Conservation (phyloP, 495 filamentous ascomycete species). For the Penicillium simplicissimum region DNA sequence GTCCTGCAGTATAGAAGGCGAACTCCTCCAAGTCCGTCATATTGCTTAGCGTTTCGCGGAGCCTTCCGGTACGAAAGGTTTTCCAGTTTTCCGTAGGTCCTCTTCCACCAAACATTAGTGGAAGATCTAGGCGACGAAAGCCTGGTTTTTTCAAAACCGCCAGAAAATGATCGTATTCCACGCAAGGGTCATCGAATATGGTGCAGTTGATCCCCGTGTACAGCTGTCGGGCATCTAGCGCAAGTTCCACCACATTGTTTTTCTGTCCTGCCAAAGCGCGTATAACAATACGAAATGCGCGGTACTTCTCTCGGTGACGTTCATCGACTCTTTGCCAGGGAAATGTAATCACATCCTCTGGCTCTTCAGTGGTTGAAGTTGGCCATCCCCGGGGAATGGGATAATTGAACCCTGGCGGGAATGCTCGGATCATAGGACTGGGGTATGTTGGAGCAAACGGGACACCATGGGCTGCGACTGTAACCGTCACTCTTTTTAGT, state of each 20-base stretch:
- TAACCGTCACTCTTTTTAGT: slow-evolving; percentile 11
- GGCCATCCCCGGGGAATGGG: slow-evolving; percentile 28
- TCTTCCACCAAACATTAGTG: slow-evolving; percentile 8
- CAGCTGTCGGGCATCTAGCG: slow-evolving; percentile 15
- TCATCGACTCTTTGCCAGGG: neutral
- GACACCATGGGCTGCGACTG: neutral
- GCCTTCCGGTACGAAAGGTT: slow-evolving; percentile 13
- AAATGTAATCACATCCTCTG: neutral
- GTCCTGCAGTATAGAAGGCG: slow-evolving; percentile 9
- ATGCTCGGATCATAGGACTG: slow-evolving; percentile 34
- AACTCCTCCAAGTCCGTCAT: slow-evolving; percentile 18
- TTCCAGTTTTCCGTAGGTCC: slow-evolving; percentile 8
- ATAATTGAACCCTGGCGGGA: slow-evolving; percentile 31
- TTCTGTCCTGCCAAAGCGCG: slow-evolving; percentile 16
- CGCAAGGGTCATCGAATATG: slow-evolving; percentile 19
- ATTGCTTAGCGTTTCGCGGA: slow-evolving; percentile 10
- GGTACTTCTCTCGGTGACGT: slow-evolving; percentile 16
- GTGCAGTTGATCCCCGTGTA: slow-evolving; percentile 20
- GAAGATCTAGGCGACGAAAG: slow-evolving; percentile 12
- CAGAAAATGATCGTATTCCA: slow-evolving; percentile 10
- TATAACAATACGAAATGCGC: slow-evolving; percentile 21
- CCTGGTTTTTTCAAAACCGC: slow-evolving; percentile 4
- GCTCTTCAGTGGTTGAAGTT: neutral
- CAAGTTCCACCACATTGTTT: slow-evolving; percentile 17
- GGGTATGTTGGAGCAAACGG: slow-evolving; percentile 24